Evolutionary conservation across 2,329 filamentous ascomycete genomes (phyloP), one percentile per base, ranked within the genome.

Genomic region (Xylaria polymorpha): DNA sequence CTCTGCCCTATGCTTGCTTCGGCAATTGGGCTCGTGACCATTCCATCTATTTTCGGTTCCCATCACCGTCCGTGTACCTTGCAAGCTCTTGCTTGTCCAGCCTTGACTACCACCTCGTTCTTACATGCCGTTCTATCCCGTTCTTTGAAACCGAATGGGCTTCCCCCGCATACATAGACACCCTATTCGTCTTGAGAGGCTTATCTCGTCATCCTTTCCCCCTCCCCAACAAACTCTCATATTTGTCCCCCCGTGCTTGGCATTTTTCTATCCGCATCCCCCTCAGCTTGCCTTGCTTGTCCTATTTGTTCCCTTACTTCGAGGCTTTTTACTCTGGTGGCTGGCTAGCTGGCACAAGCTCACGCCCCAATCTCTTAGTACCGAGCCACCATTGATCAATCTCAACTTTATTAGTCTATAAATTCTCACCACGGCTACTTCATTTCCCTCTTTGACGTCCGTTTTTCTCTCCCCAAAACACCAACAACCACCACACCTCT

Each of bases 11-110:
- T 62, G 37, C 59, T 43, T 62, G 41, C 37, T 55, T 55, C 18
- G 48, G 48, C 15, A 51, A 32, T 32, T 51, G 20, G 46, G 44
- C 59, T 51, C 35, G 44, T 61, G 44, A 51, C 25, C 25, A 29
- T 29, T 29, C 59, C 59, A 48, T 32, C 48, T 41, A 51, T n/a
- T 43, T 58, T 41, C 25, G 18, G 46, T 29, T 50, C 22, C 1
- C 25, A 4, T 29, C 4, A 20, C 22, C 12, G 46, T 29, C 22
- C 25, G 25, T 29, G 25, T 29, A 29, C 25, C 25, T 29, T 29
- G 25, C 25, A 29, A 2, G 25, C 25, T 29, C 25, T 29, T 7
- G 15, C 46, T 15, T 29, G 48, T 48, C 46, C 46, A 25, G 46
- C 46, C 46, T 29, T 4, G 25, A 29, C 25, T 29, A 29, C 25